Base-by-base conservation (phyloP, 768 basidiomycete species). In the Suillus spraguei region DNA sequence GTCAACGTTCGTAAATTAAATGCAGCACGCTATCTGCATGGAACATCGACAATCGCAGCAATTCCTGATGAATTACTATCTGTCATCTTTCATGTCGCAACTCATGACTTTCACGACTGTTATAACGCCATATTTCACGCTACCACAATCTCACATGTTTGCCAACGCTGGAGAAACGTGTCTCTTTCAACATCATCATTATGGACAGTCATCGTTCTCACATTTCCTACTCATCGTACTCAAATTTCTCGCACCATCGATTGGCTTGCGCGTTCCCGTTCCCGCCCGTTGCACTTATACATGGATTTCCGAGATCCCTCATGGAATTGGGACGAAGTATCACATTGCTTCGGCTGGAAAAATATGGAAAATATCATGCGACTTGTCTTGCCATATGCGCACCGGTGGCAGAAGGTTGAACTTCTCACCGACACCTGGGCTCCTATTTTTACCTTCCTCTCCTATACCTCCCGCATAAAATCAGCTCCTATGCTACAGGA, bases 401-500 rank as follows among this genome's bases (percentile, higher is more conserved):
- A 67, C 24, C 80, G 84, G 56, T 87, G 86, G 84, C 73, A 75
- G 49, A 73, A 64, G 14, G 58, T 87, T 53, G 81, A 83, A 55
- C 75, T 88, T n/a, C 72, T 84, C 55, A 80, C 84, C 1, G 87
- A 88, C 65, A 88, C 84, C 5, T 88, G 87, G 85, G 76, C 78
- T 2, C 86, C 87, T 13, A 81, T 87, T 14, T 82, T 80, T 67
- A 75, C 79, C 10, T 85, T 87, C 66, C 78, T 87, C 11, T 76
- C 73, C 42, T 76, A 72, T 60, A 80, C 82, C 5, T 71, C 69
- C 13, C 60, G 70, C 10, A 70, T 78, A 33, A 69, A 71, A 6
- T 67, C 75, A 1, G 72, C 76, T 0, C 81, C 81, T 1, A 65
- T 72, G 22, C 72, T 87, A 6, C 73, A 79, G 61, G 69, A 68